Percentiles rank a stretch among this genome's conserved stretches.
Evolutionary conservation across 306 rosid species (phyloP).

Genomic region (Lathyrus sativus): DNA sequence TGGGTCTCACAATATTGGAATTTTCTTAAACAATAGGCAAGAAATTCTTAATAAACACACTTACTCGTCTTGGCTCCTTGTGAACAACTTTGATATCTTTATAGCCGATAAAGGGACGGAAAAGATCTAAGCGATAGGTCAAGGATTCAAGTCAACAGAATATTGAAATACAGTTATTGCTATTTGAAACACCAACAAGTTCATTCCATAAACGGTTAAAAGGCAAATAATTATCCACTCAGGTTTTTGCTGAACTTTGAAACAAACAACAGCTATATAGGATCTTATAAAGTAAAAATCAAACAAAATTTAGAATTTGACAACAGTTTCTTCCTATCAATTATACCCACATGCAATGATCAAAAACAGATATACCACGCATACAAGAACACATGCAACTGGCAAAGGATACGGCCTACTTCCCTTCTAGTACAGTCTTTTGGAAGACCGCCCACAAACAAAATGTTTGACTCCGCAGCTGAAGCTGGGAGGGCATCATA

Average conservation of each 20-base stretch:
- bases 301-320: constrained; percentile 12
- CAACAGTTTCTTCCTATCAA: constrained; percentile 10
- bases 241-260: constrained; percentile 1
- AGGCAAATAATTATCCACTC: constrained; percentile 4
- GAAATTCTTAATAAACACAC: constrained; percentile 37
- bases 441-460: constrained; percentile 77
- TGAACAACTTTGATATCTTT: constrained; percentile 73
- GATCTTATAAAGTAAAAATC: constrained; percentile 6
- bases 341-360: constrained; percentile 7
- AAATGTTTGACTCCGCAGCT: constrained; percentile 59
- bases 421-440: constrained; percentile 84
- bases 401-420: constrained; percentile 84
- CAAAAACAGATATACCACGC: constrained; percentile 22
- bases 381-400: constrained; percentile 12
- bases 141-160: constrained; percentile 51
- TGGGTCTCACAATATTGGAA: neutral
- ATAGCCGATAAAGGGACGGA: constrained; percentile 80
- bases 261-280: neutral
- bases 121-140: constrained; percentile 60
- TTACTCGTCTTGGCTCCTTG: constrained; percentile 88
- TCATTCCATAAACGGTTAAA: constrained; percentile 31
- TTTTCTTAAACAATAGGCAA: neutral
- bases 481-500: constrained; percentile 39
- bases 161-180: constrained; percentile 26
- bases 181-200: constrained; percentile 28